Conservation (phyloP, 139 green algal genomes). For the Chlorella sp. region DNA sequence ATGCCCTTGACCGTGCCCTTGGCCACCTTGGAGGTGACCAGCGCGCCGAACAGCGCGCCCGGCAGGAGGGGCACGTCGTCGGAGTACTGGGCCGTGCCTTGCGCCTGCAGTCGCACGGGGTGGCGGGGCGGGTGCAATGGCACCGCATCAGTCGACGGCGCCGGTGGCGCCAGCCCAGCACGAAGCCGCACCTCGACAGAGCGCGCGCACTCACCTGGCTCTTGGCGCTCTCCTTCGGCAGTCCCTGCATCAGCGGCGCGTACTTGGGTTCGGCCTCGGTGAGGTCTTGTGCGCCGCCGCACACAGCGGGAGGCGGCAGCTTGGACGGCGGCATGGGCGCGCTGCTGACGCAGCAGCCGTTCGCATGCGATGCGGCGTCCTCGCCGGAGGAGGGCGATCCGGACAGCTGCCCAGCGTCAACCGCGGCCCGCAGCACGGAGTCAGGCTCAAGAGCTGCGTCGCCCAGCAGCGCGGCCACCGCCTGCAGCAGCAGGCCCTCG, state of each 20-base stretch:
- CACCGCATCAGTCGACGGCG: background rate
- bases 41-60: conserved; percentile 37
- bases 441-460: no score
- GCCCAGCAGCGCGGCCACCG: conserved; percentile 21
- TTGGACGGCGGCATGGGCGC: background rate
- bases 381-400: no score
- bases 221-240: conserved; percentile 37
- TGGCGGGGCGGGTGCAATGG: background rate
- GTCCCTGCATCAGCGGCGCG: conserved; percentile 25
- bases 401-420: no score
- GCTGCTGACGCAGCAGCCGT: no score
- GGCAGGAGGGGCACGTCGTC: conserved; percentile 33
- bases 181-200: no score
- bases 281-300: conserved; percentile 18
- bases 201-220: conserved; percentile 37
- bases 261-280: conserved; percentile 7
- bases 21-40: conserved; percentile 33
- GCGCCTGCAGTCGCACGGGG: conserved; percentile 25
- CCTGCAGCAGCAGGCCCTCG: conserved; percentile 40
- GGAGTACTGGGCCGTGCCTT: conserved; percentile 53
- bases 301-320: conserved; percentile 18
- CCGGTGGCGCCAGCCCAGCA: no score
- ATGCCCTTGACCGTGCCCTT: conserved; percentile 26
- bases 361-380: no score
- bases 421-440: no score